These are phyloP conservation scores for Fraxinus paxiana DNA, from an alignment of 305 asterid genomes.

Conservation along the genomic window DNA sequence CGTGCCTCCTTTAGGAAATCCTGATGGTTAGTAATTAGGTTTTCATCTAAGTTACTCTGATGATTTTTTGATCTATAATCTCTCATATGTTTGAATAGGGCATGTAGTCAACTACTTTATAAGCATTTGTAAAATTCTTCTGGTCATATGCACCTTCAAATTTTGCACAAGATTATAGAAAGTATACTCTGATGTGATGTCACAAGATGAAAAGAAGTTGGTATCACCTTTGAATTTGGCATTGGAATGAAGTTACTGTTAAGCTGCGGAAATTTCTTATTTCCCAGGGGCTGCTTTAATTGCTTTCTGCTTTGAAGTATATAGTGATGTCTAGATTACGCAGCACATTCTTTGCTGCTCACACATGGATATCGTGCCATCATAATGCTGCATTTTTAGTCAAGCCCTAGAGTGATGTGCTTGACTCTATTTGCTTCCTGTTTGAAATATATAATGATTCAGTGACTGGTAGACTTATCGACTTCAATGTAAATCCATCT, in stretches of 20 bases:
- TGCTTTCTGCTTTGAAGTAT: background rate
- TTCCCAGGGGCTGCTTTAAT: constrained; percentile 8
- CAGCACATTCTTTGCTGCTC: background rate
- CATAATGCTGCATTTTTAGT: background rate
- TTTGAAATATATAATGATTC: background rate
- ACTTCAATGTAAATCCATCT: background rate
- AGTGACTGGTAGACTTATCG: background rate
- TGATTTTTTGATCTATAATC: constrained; percentile 2
- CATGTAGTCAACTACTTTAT: constrained; percentile 7
- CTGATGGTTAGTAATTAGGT: constrained; percentile 70
- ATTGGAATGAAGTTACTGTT: constrained; percentile 10
- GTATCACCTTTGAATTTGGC: constrained; percentile 19
- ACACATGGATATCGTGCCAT: background rate
- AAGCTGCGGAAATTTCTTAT: background rate
- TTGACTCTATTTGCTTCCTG: background rate
- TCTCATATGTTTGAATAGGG: constrained; percentile 4
- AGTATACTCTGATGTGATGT: constrained; percentile 3
- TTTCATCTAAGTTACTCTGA: constrained; percentile 1
- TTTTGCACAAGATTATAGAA: background rate
- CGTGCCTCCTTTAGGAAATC: constrained; percentile 97
- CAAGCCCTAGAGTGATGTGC: background rate
- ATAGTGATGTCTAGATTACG: constrained; percentile 13
- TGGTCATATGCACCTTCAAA: background rate
- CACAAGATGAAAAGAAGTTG: background rate
- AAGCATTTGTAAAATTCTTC: background rate